A percentile compares a stretch with the other conserved stretches of the same genome.
These are phyloP conservation scores for Botrytis sinoallii DNA, from an alignment of 2,329 filamentous ascomycete genomes.

Conservation along the genomic window DNA sequence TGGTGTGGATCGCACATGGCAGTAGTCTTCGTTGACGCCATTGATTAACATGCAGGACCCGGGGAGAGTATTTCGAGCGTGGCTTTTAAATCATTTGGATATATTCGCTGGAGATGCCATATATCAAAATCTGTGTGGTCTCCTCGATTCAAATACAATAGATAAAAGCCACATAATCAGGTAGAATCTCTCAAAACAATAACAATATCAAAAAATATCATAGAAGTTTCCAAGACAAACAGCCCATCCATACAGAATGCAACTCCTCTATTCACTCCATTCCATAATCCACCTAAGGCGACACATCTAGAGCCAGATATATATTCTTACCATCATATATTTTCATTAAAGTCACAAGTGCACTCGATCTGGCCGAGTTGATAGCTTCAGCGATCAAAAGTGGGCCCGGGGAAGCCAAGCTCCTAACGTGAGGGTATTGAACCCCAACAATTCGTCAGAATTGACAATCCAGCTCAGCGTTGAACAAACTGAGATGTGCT, in stretches of 20 bases:
- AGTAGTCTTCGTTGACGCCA: neutral
- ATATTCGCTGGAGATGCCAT: neutral
- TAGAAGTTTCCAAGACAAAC: neutral
- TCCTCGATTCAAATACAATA: neutral
- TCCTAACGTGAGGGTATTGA: neutral
- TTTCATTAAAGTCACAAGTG: neutral
- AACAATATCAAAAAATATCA: neutral
- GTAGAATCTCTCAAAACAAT: neutral
- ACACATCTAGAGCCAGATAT: neutral
- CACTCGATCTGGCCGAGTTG: neutral
- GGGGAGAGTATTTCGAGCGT: neutral
- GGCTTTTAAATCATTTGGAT: neutral
- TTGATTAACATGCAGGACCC: neutral
- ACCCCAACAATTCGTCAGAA: neutral
- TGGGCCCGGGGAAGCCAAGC: neutral
- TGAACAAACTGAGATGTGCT: neutral
- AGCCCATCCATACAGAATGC: neutral
- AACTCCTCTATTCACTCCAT: neutral
- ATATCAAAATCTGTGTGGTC: neutral
- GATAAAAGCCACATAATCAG: neutral
- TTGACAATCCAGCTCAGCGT: neutral
- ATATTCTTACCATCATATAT: neutral
- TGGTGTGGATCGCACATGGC: neutral
- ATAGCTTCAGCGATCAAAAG: neutral
- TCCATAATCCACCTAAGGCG: neutral